These are phyloP conservation scores for Trichoderma oligosporum DNA, from an alignment of 2,329 filamentous ascomycete species.

Conservation along the genomic window DNA sequence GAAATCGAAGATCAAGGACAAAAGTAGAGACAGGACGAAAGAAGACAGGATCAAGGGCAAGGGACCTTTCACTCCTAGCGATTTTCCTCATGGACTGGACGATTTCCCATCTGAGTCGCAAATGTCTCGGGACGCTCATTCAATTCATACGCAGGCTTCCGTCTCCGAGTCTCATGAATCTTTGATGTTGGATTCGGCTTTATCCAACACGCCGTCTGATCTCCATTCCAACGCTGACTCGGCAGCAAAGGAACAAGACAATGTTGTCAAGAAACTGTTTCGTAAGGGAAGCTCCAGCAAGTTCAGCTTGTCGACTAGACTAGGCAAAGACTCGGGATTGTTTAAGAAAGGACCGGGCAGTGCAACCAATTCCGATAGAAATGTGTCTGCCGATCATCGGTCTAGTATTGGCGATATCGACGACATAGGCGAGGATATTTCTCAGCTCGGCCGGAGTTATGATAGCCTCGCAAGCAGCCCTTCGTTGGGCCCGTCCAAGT, in stretches of 20 bases:
- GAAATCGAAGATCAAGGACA: conserved; percentile 33
- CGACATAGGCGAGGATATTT: conserved; percentile 46
- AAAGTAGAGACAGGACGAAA: conserved; percentile 32
- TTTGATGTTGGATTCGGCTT: conserved; percentile 50
- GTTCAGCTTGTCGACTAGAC: conserved; percentile 57
- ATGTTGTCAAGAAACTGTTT: conserved; percentile 58
- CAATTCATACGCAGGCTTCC: conserved; percentile 56
- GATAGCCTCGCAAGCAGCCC: conserved; percentile 57
- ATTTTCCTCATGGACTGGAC: conserved; percentile 36
- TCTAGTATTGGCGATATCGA: conserved; percentile 57
- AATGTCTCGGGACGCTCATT: conserved; percentile 54
- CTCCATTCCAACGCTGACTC: conserved; percentile 39
- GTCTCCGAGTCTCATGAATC: conserved; percentile 60
- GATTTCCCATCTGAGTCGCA: conserved; percentile 52
- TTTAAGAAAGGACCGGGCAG: conserved; percentile 60
- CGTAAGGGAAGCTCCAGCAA: conserved; percentile 64
- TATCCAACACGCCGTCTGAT: conserved; percentile 57
- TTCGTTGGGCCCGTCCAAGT: conserved; percentile 50
- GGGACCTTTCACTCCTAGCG: conserved; percentile 37
- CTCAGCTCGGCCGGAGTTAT: conserved; percentile 46
- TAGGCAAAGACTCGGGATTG: conserved; percentile 51
- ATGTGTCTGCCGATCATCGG: conserved; percentile 50
- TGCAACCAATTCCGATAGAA: conserved; percentile 55
- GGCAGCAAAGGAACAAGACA: conserved; percentile 49
- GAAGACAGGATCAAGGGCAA: conserved; percentile 37